Percentiles rank a stretch among this genome's conserved stretches.
phyloP scores from a whole-genome alignment of 805 yeast genomes.

The Metahyphopichia silvanorum region DNA sequence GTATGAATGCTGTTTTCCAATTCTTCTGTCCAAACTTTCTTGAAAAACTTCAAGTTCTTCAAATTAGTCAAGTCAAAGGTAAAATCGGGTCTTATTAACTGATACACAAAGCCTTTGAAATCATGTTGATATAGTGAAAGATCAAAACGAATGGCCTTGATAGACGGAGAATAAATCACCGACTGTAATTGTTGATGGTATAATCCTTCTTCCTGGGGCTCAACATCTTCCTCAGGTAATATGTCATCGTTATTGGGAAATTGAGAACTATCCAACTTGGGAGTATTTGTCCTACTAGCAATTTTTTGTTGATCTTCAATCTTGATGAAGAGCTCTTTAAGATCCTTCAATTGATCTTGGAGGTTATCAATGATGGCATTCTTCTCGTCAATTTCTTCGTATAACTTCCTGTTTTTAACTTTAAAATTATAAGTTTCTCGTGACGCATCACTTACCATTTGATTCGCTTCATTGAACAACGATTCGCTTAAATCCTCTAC shows the following conservation, averaged over 20 bases:
- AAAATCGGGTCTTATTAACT: constrained; percentile 31
- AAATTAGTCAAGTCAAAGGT: constrained; percentile 37
- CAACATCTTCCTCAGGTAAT: constrained; percentile 2
- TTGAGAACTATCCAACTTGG: constrained; percentile 7
- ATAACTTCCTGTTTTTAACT: constrained; percentile 54
- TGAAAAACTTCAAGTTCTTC: constrained; percentile 57
- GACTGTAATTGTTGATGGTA: constrained; percentile 17
- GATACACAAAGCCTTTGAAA: constrained; percentile 39
- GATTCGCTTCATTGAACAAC: constrained; percentile 78
- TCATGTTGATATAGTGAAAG: constrained; percentile 37
- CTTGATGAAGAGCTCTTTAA: constrained; percentile 58
- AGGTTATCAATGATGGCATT: constrained; percentile 63
- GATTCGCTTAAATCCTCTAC: constrained; percentile 78
- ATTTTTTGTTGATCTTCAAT: constrained; percentile 42
- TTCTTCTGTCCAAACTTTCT: constrained; percentile 68
- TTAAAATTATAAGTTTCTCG: constrained; percentile 60
- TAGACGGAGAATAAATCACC: constrained; percentile 29
- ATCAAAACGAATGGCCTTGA: constrained; percentile 44
- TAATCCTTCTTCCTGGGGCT: neutral
- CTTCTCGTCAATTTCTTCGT: constrained; percentile 58
- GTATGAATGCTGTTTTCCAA: constrained; percentile 47
- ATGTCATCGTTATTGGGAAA: neutral
- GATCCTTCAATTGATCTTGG: constrained; percentile 62
- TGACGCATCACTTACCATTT: constrained; percentile 79
- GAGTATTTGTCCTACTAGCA: constrained; percentile 10